Base-by-base conservation (phyloP, 2,329 filamentous ascomycete species). In the Sporothrix brunneoviolacea region DNA sequence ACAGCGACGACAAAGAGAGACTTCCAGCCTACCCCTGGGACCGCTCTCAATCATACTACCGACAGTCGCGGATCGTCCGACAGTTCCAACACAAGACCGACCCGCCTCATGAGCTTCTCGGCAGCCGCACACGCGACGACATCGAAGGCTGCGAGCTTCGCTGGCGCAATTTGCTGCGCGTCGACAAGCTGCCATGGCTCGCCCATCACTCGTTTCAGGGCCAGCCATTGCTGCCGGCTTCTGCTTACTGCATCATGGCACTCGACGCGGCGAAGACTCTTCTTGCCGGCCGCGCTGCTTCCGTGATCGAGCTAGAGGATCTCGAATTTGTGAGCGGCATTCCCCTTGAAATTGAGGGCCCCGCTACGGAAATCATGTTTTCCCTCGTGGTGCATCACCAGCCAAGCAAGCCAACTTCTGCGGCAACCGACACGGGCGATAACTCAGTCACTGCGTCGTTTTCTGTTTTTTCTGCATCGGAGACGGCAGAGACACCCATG, bases 211-310 rank as follows among this genome's bases (percentile, higher is more conserved):
- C 54, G 8, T 71, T 75, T 30, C 70, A 73, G 52, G 68, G 67
- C 1, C 67, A 72, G 46, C 64, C 67, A 4, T 59, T 76, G 15
- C 60, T 76, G 8, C 73, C 73, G 2, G 71, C 68, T 3, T 73
- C 73, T 2, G 73, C 67, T 0, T 76, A 75, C 55, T 67, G 70
- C 32, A 53, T 69, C 40, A 74, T 75, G 68, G 71, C 70, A 1
- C 55, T 73, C 8, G 73, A 75, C 41, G 72, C 72, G 3, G 67
- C 68, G 2, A 61, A 57, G 3, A 57, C 53, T 1, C 55, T 65
- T 1, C 36, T 66, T 6, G 56, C 53, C 1, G 60, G 58, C 1
- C 60, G 60, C 0, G 13, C 41, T 0, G 63, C 62, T 0, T 58
- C 60, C 0, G 16, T 65, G 1, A 48, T 68, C 5, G 65, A 68